Evolutionary conservation across 129 eudicot genomes (phyloP).

Genomic region (Centaurea solstitialis): DNA sequence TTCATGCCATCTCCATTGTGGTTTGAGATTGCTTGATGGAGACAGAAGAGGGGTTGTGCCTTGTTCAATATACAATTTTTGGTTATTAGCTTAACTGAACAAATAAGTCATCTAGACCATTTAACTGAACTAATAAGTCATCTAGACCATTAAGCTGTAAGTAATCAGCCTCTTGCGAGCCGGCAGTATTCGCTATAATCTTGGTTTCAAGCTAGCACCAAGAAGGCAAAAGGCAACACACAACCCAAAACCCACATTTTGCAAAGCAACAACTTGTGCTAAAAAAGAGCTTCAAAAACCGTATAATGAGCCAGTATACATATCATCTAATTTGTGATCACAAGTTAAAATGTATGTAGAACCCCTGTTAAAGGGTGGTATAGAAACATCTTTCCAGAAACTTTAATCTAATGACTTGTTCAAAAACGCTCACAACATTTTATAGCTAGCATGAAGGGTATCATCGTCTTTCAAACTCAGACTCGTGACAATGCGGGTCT

Average conservation of each 20-base stretch:
- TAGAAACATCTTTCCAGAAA: background rate
- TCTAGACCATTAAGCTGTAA: too few relatives aligned
- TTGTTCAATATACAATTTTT: too few relatives aligned
- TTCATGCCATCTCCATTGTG: too few relatives aligned
- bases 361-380: background rate
- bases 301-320: background rate
- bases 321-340: slow-evolving; percentile 1
- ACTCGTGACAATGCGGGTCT: slow-evolving; percentile 93
- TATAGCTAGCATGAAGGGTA: slow-evolving; percentile 10
- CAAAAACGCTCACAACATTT: background rate
- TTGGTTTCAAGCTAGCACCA: background rate
- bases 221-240: background rate
- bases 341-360: background rate
- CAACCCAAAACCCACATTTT: background rate
- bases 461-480: slow-evolving; percentile 65
- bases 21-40: too few relatives aligned
- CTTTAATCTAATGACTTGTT: background rate
- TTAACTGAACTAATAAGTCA: too few relatives aligned
- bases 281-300: background rate
- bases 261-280: background rate
- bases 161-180: too few relatives aligned
- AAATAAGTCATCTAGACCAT: too few relatives aligned
- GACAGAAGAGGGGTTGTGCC: too few relatives aligned
- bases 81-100: too few relatives aligned
- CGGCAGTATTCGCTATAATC: background rate